Conservation (phyloP, 2,329 filamentous ascomycete species). For the Podosphaera xanthii region DNA sequence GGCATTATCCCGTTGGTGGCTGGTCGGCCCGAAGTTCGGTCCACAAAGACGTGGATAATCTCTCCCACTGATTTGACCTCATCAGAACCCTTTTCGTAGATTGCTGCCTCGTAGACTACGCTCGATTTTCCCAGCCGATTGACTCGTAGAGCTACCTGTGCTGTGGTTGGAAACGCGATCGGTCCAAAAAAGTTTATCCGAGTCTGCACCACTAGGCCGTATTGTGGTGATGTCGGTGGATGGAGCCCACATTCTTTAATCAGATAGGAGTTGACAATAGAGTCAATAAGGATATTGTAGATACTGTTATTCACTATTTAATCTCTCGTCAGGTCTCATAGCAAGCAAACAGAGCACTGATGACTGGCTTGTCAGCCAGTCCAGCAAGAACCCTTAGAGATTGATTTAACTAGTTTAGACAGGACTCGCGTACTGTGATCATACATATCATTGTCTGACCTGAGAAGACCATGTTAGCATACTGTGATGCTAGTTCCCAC, state of each 20-base stretch:
- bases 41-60: slow-evolving; percentile 77
- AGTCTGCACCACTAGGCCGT: slow-evolving; percentile 67
- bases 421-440: not conserved
- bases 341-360: not conserved
- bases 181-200: slow-evolving; percentile 70
- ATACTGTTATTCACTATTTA: not conserved
- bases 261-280: slow-evolving; percentile 71
- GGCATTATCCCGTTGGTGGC: slow-evolving; percentile 38
- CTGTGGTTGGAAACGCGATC: slow-evolving; percentile 57
- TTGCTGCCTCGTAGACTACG: slow-evolving; percentile 70
- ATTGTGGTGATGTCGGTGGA: slow-evolving; percentile 45
- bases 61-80: slow-evolving; percentile 65
- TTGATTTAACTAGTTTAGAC: too few relatives aligned
- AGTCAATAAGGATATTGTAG: slow-evolving; percentile 40
- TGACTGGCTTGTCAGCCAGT: not conserved
- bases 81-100: slow-evolving; percentile 56
- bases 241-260: slow-evolving; percentile 54
- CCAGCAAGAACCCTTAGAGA: too few relatives aligned
- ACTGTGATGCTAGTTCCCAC: not conserved
- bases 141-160: slow-evolving; percentile 64
- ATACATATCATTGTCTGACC: not conserved
- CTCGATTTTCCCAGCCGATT: slow-evolving; percentile 69
- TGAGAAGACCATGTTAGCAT: not conserved
- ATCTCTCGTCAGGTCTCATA: not conserved
- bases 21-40: slow-evolving; percentile 47